Base-by-base conservation (phyloP, 2,329 filamentous ascomycete species). In the Eurotiales sp. region DNA sequence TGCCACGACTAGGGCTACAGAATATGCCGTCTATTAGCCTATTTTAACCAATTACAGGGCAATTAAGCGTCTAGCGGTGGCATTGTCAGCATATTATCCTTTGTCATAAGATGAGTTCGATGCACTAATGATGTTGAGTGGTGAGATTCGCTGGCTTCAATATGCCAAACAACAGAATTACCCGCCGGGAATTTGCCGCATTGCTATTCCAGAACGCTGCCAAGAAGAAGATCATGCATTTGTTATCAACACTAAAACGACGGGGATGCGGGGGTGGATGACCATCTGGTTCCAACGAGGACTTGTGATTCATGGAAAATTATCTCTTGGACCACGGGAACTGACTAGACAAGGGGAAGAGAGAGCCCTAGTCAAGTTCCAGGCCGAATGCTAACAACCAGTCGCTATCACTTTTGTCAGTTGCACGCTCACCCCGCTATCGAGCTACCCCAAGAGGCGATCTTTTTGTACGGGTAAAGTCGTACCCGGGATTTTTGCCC, bases 161-260 rank as follows among this genome's bases (percentile, higher is more conserved):
- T 21, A 25, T 25, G 14, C 19, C 17, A 46, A 23, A 23, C 21
- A 17, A 17, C 8, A 36, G 23, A 17, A 25, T 36, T 17, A 30
- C 59, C 62, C 64, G 59, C 64, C 62, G 65, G 64, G 63, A 56
- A 59, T 63, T 64, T 67, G 19, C 64, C 63, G 39, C 50, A 61
- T 67, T 46, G 14, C 59, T 27, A 21, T 32, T 27, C 30, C 27
- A 59, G 27, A n/a, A 14, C 27, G 46, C 43, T 22, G 15, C 43
- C 19, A 22, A 29, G 29, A 10, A 32, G 6, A 32, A 32, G 29
- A 8, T 32, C 29, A 32, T 32, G 6, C 29, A 32, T 32, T 32
- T 12, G 12, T 12, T 32, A 32, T 8, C 12, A 3, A 12, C 10
- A 12, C 21, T 23, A 23, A 32, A 14, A 52, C 46, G 45, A 23